Percentiles rank a stretch among this genome's conserved stretches.
Evolutionary conservation across 352 stramenopile species (phyloP).

Genomic region (Phytophthora cajani): DNA sequence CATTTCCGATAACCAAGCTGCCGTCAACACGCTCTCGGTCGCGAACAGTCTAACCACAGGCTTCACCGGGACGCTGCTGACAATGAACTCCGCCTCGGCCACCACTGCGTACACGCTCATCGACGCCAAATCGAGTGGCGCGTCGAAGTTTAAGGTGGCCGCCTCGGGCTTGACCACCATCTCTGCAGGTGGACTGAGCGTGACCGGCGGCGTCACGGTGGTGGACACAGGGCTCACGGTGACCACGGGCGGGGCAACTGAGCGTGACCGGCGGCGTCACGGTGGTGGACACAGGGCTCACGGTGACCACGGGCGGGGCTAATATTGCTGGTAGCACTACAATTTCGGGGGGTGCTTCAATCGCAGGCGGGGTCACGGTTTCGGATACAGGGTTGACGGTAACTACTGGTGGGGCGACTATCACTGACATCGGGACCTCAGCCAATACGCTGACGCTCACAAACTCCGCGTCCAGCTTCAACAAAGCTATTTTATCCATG

Average conservation of each 20-base stretch:
- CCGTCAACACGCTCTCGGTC: too few relatives aligned
- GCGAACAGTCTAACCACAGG: too few relatives aligned
- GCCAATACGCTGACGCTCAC: conserved; percentile 14
- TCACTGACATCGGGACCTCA: conserved; percentile 6
- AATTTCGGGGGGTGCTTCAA: conserved; percentile 25
- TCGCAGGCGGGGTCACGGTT: background rate
- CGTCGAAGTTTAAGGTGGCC: conserved; percentile 19
- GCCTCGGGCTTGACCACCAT: conserved; percentile 46
- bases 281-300: background rate
- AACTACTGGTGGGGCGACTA: conserved; percentile 11
- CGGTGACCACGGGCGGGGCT: conserved; percentile 6
- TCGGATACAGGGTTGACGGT: background rate
- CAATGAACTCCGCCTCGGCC: background rate
- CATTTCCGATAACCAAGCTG: too few relatives aligned
- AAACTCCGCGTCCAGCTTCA: conserved; percentile 14
- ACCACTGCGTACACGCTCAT: background rate
- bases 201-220: conserved; percentile 10
- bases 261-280: conserved; percentile 12
- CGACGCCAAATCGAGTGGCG: background rate
- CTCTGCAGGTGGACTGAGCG: conserved; percentile 27
- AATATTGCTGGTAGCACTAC: background rate
- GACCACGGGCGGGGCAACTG: conserved; percentile 23
- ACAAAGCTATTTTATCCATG: conserved; percentile 12
- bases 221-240: background rate
- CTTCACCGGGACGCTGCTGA: background rate